These are phyloP conservation scores for Podaxis rugospora DNA, from an alignment of 768 basidiomycete species.

Conservation along the genomic window DNA sequence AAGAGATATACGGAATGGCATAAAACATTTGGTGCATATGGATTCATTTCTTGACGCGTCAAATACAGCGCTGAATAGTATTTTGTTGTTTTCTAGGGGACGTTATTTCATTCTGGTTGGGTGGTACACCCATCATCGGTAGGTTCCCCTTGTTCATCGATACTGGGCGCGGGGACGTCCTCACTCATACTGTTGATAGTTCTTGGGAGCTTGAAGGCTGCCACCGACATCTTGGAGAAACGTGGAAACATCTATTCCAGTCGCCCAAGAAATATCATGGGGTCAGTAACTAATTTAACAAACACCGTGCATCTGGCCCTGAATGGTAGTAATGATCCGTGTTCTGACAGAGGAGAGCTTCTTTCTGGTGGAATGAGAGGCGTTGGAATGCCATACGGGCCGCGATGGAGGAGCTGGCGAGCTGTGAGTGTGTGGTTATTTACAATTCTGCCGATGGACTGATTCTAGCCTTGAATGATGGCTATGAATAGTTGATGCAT, in stretches of 20 bases:
- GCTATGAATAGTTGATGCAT: conserved; percentile 20
- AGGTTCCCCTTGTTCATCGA: neutral
- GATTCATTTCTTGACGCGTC: neutral
- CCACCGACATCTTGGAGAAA: conserved; percentile 28
- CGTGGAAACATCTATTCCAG: conserved; percentile 29
- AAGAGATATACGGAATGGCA: conserved; percentile 18
- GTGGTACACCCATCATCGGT: conserved; percentile 20
- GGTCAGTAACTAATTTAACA: conserved; percentile 14
- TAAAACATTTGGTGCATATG: conserved; percentile 14
- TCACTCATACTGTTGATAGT: conserved; percentile 12
- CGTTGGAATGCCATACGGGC: conserved; percentile 26
- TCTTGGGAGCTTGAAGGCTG: conserved; percentile 24
- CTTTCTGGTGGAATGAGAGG: conserved; percentile 28
- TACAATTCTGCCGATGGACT: neutral
- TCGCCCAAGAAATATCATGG: conserved; percentile 27
- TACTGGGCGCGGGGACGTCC: no score
- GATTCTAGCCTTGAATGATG: conserved; percentile 4
- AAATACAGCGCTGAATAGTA: neutral
- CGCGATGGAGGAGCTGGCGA: conserved; percentile 29
- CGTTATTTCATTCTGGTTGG: conserved; percentile 18
- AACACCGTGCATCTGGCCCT: neutral
- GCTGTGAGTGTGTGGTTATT: conserved; percentile 17
- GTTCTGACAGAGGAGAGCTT: conserved; percentile 22
- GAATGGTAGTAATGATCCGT: neutral
- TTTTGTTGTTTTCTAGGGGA: conserved; percentile 9